phyloP scores from a whole-genome alignment of 768 basidiomycete genomes.

The Crepidotus variabilis region DNA sequence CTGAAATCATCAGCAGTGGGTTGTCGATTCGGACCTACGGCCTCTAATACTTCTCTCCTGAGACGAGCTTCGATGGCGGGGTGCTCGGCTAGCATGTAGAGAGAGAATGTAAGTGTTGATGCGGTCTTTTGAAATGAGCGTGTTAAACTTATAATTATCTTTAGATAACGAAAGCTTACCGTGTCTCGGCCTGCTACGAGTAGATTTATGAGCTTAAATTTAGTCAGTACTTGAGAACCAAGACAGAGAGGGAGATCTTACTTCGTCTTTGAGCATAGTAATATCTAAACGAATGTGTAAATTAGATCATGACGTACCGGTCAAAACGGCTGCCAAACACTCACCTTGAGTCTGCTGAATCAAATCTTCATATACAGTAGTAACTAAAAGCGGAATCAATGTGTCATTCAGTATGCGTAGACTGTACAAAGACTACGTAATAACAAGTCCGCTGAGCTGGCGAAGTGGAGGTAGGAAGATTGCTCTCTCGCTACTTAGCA shows the following conservation, averaged over 20 bases:
- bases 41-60: slow-evolving; percentile 51
- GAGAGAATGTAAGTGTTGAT: slow-evolving; percentile 36
- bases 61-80: slow-evolving; percentile 44
- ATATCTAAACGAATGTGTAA: slow-evolving; percentile 6
- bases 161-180: background rate
- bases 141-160: background rate
- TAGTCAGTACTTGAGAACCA: slow-evolving; percentile 5
- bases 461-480: too few relatives aligned
- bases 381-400: too few relatives aligned
- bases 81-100: slow-evolving; percentile 48
- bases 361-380: slow-evolving; percentile 56
- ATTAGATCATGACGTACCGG: background rate
- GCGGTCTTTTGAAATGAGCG: slow-evolving; percentile 24
- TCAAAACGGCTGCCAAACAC: slow-evolving; percentile 15
- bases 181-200: slow-evolving; percentile 40
- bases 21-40: slow-evolving; percentile 42
- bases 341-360: slow-evolving; percentile 44
- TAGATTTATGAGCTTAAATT: slow-evolving; percentile 33
- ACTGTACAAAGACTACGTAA: too few relatives aligned
- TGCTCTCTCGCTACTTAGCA: too few relatives aligned
- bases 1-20: slow-evolving; percentile 54
- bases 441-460: too few relatives aligned
- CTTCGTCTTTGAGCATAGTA: slow-evolving; percentile 44
- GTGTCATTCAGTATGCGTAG: too few relatives aligned
- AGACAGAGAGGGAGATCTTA: slow-evolving; percentile 12